phyloP scores from a whole-genome alignment of 2,329 filamentous ascomycete genomes.

The Botrytis pseudocinerea region DNA sequence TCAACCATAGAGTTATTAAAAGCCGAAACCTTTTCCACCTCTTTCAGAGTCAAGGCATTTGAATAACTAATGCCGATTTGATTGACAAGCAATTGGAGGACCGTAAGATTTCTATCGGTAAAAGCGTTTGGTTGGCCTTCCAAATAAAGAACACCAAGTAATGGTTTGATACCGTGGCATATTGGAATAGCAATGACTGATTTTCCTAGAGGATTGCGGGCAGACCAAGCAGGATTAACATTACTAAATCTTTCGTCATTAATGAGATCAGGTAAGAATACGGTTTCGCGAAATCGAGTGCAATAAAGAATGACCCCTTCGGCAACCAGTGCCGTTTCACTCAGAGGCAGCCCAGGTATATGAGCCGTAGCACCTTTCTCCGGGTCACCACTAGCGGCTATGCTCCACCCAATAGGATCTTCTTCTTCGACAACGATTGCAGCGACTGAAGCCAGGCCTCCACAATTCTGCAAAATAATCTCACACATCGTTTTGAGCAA shows the following conservation, averaged over 20 bases:
- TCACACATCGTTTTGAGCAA: conserved; percentile 79
- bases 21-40: conserved; percentile 74
- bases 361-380: conserved; percentile 68
- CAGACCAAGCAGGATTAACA: conserved; percentile 67
- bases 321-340: conserved; percentile 67
- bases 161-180: conserved; percentile 66
- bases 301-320: conserved; percentile 77
- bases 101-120: conserved; percentile 69
- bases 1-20: conserved; percentile 77
- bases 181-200: conserved; percentile 81
- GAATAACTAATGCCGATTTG: conserved; percentile 75
- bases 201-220: conserved; percentile 67
- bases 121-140: conserved; percentile 75
- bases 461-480: conserved; percentile 76
- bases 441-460: conserved; percentile 67
- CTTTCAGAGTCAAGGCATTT: conserved; percentile 66
- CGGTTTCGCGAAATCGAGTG: conserved; percentile 71
- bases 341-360: conserved; percentile 63
- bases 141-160: conserved; percentile 74
- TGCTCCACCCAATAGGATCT: conserved; percentile 59
- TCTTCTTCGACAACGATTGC: conserved; percentile 74
- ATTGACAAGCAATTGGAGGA: conserved; percentile 71
- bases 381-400: conserved; percentile 72
- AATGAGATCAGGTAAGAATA: conserved; percentile 72
- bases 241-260: conserved; percentile 78